These are phyloP conservation scores for Quercus lobata DNA, from an alignment of 331 rosid genomes.

Conservation along the genomic window DNA sequence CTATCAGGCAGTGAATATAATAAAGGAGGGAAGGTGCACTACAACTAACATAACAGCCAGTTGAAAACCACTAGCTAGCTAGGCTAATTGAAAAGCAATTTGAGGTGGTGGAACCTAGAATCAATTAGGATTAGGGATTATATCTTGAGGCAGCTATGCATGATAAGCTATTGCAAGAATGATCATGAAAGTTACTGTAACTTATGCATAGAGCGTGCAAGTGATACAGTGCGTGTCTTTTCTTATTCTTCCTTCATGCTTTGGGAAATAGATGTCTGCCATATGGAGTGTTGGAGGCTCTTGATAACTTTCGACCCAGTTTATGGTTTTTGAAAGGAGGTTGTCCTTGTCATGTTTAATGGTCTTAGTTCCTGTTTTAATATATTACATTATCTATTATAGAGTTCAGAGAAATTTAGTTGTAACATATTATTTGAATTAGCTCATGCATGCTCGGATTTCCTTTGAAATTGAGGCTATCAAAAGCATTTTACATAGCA, in stretches of 20 bases:
- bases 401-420: no score
- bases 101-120: not conserved
- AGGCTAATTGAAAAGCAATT: not conserved
- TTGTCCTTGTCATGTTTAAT: not conserved
- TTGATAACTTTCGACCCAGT: not conserved
- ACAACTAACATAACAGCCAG: not conserved
- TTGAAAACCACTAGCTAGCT: not conserved
- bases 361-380: not conserved
- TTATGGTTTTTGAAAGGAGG: not conserved
- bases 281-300: not conserved
- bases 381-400: no score
- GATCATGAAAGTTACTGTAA: not conserved
- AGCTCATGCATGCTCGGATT: no score
- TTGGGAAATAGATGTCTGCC: not conserved
- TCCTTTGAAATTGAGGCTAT: not conserved
- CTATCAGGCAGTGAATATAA: not conserved
- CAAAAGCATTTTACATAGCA: not conserved
- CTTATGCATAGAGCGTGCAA: not conserved
- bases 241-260: not conserved
- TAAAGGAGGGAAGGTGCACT: not conserved
- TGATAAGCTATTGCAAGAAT: not conserved
- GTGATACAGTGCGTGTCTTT: not conserved
- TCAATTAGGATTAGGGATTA: not conserved
- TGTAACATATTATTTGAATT: no score
- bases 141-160: not conserved